These are phyloP conservation scores for Petasospora fabianii DNA, from an alignment of 1,139 yeast species.

Conservation along the genomic window DNA sequence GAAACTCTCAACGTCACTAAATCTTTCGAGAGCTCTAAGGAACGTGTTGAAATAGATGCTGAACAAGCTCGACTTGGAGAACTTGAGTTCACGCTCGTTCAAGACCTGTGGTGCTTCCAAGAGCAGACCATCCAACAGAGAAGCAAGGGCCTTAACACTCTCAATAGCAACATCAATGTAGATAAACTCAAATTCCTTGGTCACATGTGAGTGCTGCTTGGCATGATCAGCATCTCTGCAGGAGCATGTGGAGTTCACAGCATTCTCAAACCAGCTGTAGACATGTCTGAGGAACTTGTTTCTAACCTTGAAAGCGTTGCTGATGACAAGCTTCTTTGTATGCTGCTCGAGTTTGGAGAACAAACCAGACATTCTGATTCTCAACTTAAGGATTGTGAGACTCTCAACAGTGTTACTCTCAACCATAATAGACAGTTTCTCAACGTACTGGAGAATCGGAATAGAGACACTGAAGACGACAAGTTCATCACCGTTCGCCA, in stretches of 20 bases:
- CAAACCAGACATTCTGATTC: constrained; percentile 57
- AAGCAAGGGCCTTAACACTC: constrained; percentile 54
- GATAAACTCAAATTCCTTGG: constrained; percentile 48
- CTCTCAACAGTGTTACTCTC: constrained; percentile 33
- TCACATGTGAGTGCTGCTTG: constrained; percentile 15
- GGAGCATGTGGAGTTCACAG: constrained; percentile 36
- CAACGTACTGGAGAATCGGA: constrained; percentile 37
- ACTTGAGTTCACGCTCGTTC: constrained; percentile 50
- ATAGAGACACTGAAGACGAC: constrained; percentile 37
- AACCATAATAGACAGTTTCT: constrained; percentile 34
- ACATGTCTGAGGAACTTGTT: constrained; percentile 57
- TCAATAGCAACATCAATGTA: constrained; percentile 66
- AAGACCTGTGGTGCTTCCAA: constrained; percentile 62
- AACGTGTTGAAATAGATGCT: constrained; percentile 70
- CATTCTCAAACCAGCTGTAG: constrained; percentile 66
- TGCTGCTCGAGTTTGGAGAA: constrained; percentile 48
- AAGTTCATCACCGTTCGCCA: constrained; percentile 37
- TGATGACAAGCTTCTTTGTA: constrained; percentile 37
- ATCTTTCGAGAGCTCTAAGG: constrained; percentile 65
- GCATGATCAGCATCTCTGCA: constrained; percentile 28
- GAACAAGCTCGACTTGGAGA: constrained; percentile 62
- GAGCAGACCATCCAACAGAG: constrained; percentile 51
- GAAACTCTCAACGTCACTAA: constrained; percentile 35
- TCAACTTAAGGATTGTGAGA: constrained; percentile 44
- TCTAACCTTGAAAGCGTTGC: constrained; percentile 57